Evolutionary conservation across 225 moss, liverwort and hornwort genomes (phyloP).

Genomic region (Thuidium tamariscinum): DNA sequence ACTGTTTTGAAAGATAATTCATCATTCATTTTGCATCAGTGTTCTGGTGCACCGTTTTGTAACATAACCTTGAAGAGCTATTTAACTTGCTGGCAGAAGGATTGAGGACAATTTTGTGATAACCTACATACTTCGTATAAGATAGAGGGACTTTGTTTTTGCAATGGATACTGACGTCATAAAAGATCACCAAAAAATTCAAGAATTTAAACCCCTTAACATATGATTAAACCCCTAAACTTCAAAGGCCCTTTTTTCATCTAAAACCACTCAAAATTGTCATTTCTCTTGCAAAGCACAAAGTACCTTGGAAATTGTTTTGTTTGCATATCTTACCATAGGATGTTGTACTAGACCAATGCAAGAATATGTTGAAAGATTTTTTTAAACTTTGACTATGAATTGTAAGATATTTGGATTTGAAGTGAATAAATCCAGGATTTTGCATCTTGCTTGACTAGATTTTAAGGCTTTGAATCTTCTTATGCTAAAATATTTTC

Average conservation of each 20-base stretch:
- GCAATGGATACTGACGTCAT: not conserved
- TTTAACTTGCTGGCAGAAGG: not conserved
- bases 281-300: not conserved
- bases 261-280: accelerated
- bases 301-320: not conserved
- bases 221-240: not conserved
- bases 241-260: not conserved
- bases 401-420: not conserved
- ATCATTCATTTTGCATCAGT: constrained; percentile 11
- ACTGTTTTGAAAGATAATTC: not conserved
- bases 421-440: not conserved
- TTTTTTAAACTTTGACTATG: not conserved
- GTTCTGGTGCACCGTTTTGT: constrained; percentile 2
- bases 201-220: too few relatives aligned
- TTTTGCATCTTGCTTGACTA: not conserved
- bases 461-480: too few relatives aligned
- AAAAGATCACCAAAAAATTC: not conserved
- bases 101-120: not conserved
- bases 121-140: not conserved
- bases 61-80: not conserved
- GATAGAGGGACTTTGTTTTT: not conserved
- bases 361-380: not conserved
- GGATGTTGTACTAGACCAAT: not conserved
- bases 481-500: too few relatives aligned
- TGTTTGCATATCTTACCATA: too few relatives aligned